Evolutionary conservation across 306 rosid species (phyloP).

Genomic region (Hippophae gyantsensis): DNA sequence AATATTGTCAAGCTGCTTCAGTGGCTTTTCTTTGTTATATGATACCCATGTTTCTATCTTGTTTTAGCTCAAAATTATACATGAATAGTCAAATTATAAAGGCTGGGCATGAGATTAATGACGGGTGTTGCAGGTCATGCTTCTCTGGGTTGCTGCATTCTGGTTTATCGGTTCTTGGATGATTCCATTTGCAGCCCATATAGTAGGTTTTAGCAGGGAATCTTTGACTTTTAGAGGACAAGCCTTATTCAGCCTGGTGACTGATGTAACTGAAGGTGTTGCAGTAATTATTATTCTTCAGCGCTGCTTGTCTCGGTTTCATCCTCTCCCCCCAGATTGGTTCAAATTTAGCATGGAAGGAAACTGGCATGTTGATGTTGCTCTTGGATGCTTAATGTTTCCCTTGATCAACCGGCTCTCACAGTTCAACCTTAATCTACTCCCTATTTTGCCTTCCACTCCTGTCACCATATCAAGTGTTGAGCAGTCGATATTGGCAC

Average conservation of each 20-base stretch:
- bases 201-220: conserved; percentile 70
- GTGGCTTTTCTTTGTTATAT: no score
- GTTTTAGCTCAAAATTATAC: no score
- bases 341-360: conserved; percentile 72
- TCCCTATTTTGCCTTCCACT: conserved; percentile 76
- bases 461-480: conserved; percentile 75
- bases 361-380: conserved; percentile 78
- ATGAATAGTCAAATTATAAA: not conserved
- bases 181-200: conserved; percentile 74
- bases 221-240: conserved; percentile 76
- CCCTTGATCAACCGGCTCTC: conserved; percentile 77
- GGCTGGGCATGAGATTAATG: not conserved
- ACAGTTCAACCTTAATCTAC: conserved; percentile 68
- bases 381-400: conserved; percentile 82
- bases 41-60: no score
- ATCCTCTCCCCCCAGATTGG: conserved; percentile 94
- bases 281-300: conserved; percentile 76
- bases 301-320: conserved; percentile 67
- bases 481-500: conserved; percentile 80
- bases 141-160: conserved; percentile 83
- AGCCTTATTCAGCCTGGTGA: conserved; percentile 78
- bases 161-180: conserved; percentile 96
- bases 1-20: no score
- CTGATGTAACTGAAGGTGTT: conserved; percentile 79
- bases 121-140: conserved; percentile 68